Conservation (phyloP, 2,329 filamentous ascomycete species). For the Leptographium wingfieldii region DNA sequence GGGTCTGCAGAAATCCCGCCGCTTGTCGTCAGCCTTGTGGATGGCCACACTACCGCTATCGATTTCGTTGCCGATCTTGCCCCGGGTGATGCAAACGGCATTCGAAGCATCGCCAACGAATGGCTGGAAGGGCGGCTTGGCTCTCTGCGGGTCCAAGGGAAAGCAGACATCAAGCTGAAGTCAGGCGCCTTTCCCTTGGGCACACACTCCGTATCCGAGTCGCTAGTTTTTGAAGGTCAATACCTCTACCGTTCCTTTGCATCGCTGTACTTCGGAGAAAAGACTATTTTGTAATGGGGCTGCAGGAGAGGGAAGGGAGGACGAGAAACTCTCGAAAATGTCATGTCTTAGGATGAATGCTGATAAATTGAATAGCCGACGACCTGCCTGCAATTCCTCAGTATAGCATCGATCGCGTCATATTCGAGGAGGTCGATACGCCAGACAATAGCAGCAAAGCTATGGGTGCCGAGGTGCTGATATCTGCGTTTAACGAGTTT, state of each 20-base stretch:
- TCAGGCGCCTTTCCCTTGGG: slow-evolving; percentile 72
- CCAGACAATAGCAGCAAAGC: slow-evolving; percentile 40
- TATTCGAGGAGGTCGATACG: slow-evolving; percentile 58
- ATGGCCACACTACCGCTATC: slow-evolving; percentile 63
- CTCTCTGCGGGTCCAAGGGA: slow-evolving; percentile 58
- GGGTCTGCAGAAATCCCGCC: slow-evolving; percentile 67
- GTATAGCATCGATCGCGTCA: slow-evolving; percentile 71
- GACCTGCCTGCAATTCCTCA: slow-evolving; percentile 66
- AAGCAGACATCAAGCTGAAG: slow-evolving; percentile 59
- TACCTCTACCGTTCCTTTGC: slow-evolving; percentile 52
- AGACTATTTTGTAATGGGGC: slow-evolving; percentile 26
- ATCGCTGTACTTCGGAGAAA: slow-evolving; percentile 48
- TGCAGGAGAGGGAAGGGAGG: background rate
- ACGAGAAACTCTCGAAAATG: background rate
- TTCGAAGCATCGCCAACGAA: slow-evolving; percentile 72
- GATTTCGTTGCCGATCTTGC: slow-evolving; percentile 68
- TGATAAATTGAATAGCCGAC: slow-evolving; percentile 39
- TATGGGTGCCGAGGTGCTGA: slow-evolving; percentile 67
- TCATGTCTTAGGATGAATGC: slow-evolving; percentile 12
- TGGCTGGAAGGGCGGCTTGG: slow-evolving; percentile 73
- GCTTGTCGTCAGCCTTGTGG: slow-evolving; percentile 61
- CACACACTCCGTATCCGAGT: slow-evolving; percentile 61
- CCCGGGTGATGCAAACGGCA: slow-evolving; percentile 63
- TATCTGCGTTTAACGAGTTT: slow-evolving; percentile 63
- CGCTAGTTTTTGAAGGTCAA: slow-evolving; percentile 73